Evolutionary conservation across 805 yeast genomes (phyloP).

Genomic region (Naumovozyma baii): DNA sequence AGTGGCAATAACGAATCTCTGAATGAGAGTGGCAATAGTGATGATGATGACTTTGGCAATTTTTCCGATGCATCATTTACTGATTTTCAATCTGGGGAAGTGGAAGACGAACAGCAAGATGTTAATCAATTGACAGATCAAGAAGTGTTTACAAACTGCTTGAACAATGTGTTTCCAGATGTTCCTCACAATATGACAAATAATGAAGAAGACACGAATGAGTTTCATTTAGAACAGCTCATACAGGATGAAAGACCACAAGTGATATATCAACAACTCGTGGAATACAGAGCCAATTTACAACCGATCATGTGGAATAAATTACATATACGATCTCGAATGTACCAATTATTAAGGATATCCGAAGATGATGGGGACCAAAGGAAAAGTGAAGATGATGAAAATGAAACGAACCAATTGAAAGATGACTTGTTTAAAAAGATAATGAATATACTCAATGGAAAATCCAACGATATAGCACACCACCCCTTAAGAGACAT

Average conservation of each 20-base stretch:
- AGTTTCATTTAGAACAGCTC: slow-evolving; percentile 9
- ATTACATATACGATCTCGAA: slow-evolving; percentile 17
- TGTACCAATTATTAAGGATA: slow-evolving; percentile 22
- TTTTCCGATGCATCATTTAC: slow-evolving; percentile 26
- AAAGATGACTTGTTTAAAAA: slow-evolving; percentile 16
- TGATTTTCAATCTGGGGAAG: no score
- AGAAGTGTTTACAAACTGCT: slow-evolving; percentile 1
- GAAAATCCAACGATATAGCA: neutral
- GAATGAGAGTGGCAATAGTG: no score
- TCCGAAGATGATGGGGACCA: slow-evolving; percentile 9
- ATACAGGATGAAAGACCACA: slow-evolving; percentile 22
- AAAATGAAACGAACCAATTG: slow-evolving; percentile 5
- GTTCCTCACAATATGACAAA: no score
- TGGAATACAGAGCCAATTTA: slow-evolving; percentile 13
- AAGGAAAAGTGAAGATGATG: neutral
- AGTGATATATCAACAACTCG: slow-evolving; percentile 26
- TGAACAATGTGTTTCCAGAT: slow-evolving; percentile 4
- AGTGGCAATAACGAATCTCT: no score
- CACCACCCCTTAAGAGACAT: slow-evolving; percentile 9
- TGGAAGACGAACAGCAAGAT: no score
- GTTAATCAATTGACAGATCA: neutral
- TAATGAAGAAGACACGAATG: neutral
- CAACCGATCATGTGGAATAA: slow-evolving; percentile 24
- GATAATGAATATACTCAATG: slow-evolving; percentile 6
- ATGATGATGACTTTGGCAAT: slow-evolving; percentile 28